Evolutionary conservation across 208 protist species (phyloP).

Genomic region (Naegleria fowleri): DNA sequence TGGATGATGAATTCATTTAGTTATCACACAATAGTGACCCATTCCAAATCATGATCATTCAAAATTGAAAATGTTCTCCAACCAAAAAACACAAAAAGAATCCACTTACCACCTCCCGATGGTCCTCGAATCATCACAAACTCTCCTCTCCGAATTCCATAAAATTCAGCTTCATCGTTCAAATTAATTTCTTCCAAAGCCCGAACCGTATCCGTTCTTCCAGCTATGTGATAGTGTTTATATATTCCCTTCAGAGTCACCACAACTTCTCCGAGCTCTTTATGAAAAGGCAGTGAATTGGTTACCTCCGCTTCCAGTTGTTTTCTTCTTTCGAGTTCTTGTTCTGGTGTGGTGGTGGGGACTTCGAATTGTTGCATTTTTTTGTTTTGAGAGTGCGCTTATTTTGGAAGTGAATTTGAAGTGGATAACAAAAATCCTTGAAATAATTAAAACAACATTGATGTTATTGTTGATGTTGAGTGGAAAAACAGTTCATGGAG

Average conservation of each 20-base stretch:
- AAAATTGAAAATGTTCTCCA: no score
- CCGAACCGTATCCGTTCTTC: not conserved
- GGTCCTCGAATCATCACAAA: slow-evolving; percentile 93
- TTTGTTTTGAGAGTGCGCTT: no score
- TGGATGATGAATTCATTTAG: no score
- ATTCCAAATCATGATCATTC: not conserved
- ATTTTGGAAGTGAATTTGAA: no score
- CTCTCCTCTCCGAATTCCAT: slow-evolving; percentile 60
- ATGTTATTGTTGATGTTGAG: no score
- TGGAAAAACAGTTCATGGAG: no score
- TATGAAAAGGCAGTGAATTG: not conserved
- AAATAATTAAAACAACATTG: no score
- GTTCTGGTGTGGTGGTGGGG: no score
- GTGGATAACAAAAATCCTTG: no score
- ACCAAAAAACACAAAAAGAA: not conserved
- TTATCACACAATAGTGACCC: no score
- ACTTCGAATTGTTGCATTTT: no score
- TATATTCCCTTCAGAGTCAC: not conserved
- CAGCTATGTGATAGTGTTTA: slow-evolving; percentile 25
- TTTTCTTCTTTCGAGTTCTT: not conserved
- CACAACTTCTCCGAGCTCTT: not conserved
- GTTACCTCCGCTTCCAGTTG: not conserved
- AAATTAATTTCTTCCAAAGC: slow-evolving; percentile 22
- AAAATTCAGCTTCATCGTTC: not conserved
- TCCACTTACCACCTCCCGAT: slow-evolving; percentile 52